A percentile compares a stretch with the other conserved stretches of the same genome.
phyloP scores from a whole-genome alignment of 23 red algal genomes.

The Chondrus crispus region DNA sequence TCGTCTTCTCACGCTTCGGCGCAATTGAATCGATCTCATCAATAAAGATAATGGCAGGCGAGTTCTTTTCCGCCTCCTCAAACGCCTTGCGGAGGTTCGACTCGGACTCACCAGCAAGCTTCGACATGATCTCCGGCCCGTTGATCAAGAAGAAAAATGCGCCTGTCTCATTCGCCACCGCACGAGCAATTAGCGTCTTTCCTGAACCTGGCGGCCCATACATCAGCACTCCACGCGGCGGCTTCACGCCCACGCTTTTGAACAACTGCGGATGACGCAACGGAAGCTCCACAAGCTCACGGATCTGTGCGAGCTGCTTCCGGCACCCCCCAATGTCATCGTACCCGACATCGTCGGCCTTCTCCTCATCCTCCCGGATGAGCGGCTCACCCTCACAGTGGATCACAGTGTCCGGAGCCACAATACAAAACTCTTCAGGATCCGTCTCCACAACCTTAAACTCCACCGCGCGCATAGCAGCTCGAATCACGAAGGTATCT shows the following conservation, averaged over 20 bases:
- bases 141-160: slow-evolving; percentile 99
- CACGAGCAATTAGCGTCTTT: slow-evolving; percentile 98
- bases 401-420: slow-evolving; percentile 98
- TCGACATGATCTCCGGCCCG: slow-evolving; percentile 99
- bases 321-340: slow-evolving; percentile 98
- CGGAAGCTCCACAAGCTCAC: slow-evolving; percentile 98
- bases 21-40: slow-evolving; percentile 99
- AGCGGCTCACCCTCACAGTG: slow-evolving; percentile 99
- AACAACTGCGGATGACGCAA: slow-evolving; percentile 98
- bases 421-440: slow-evolving; percentile 98
- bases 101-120: slow-evolving; percentile 96
- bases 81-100: slow-evolving; percentile 97
- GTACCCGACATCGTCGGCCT: slow-evolving; percentile 97
- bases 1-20: slow-evolving; percentile 99
- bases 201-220: slow-evolving; percentile 97
- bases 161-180: slow-evolving; percentile 99
- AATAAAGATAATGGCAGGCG: slow-evolving; percentile 99
- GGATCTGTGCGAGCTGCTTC: slow-evolving; percentile 99
- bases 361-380: slow-evolving; percentile 97
- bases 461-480: slow-evolving; percentile 94
- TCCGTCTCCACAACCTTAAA: slow-evolving; percentile 99
- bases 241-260: slow-evolving; percentile 98
- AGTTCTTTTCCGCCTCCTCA: slow-evolving; percentile 99
- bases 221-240: slow-evolving; percentile 95
- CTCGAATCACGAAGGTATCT: slow-evolving; percentile 96